Evolutionary conservation across 139 green algal species (phyloP).

Genomic region (Micractinium sp.): DNA sequence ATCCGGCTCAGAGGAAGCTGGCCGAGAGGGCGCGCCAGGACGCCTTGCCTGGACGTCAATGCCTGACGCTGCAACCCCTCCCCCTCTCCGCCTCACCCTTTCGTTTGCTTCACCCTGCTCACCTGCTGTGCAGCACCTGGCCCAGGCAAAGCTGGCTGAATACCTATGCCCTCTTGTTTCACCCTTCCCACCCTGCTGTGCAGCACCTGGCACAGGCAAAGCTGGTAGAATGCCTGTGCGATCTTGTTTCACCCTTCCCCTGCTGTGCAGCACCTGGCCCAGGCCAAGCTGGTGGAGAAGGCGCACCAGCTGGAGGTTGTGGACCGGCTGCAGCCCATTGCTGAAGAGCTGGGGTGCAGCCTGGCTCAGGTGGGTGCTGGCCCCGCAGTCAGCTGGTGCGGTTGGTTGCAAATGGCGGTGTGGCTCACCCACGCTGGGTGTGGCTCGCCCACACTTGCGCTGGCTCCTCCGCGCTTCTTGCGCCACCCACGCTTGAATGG

Average conservation of each 20-base stretch:
- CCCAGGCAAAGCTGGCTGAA: constrained; percentile 29
- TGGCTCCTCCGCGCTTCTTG: no score
- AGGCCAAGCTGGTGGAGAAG: constrained; percentile 41
- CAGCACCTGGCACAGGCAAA: background rate
- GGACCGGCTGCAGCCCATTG: constrained; percentile 73
- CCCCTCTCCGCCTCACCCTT: no score
- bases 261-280: constrained; percentile 23
- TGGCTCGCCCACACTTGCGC: no score
- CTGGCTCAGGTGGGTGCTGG: constrained; percentile 62
- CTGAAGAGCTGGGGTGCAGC: constrained; percentile 69
- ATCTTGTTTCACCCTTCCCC: no score
- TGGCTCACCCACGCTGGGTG: no score
- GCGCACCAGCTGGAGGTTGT: constrained; percentile 60
- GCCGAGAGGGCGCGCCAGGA: background rate
- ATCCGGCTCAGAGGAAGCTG: constrained; percentile 23
- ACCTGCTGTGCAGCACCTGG: constrained; percentile 15
- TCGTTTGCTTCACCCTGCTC: background rate
- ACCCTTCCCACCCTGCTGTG: background rate
- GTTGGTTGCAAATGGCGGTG: background rate
- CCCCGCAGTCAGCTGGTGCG: background rate
- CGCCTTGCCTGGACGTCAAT: no score
- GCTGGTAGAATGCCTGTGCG: no score
- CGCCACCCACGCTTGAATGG: no score
- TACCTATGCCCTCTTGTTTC: no score
- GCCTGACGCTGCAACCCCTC: no score